Base-by-base conservation (phyloP, 1,284 basidiomycete species). In the Ustilago curta region DNA sequence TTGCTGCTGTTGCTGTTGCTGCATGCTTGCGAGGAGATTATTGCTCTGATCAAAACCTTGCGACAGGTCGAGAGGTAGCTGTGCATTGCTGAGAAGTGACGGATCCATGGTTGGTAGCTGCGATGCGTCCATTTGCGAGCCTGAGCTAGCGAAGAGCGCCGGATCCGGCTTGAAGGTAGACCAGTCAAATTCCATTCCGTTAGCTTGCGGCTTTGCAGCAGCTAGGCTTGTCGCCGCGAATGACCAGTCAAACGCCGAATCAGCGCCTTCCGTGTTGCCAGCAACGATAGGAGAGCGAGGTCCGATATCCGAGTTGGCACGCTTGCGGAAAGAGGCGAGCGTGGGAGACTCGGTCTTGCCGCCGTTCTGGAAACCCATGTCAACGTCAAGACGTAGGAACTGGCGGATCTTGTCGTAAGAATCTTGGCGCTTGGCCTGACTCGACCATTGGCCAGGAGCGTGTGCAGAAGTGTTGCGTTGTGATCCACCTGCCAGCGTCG, bases 391-490 rank as follows among this genome's bases (percentile, higher is more conserved):
- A 19, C 73, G 65, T 35, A 80, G 49, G 49, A 76, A 80, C 37
- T 78, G 77, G 7, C 76, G 72, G 43, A 80, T 70, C 60, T 72
- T 76, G 63, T 80, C 78, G 50, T 76, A 78, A 16, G 71, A 77
- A 43, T 80, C 78, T 50, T 80, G 73, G 37, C 78, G 65, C 51
- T 76, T 77, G 44, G 78, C 68, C 54, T 70, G 73, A 29, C 68
- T 76, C 7, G 73, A 76, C 73, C 73, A 76, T 40, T 71, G 67
- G 16, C 73, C 68, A 8, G 57, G 64, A 40, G 63, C 65, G 40
- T 71, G 60, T 7, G 57, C 35, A 18, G 55, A 35, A 18, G 54
- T 40, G 18, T 31, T 59, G 44, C 62, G 58, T 25, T 50, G 52
- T 35, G 47, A 55, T 12, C 35, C 51, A 37, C 72, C 67, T 4